Base-by-base conservation (phyloP, 371 early-diverging fungal genomes). In the Sporodiniella umbellata region DNA sequence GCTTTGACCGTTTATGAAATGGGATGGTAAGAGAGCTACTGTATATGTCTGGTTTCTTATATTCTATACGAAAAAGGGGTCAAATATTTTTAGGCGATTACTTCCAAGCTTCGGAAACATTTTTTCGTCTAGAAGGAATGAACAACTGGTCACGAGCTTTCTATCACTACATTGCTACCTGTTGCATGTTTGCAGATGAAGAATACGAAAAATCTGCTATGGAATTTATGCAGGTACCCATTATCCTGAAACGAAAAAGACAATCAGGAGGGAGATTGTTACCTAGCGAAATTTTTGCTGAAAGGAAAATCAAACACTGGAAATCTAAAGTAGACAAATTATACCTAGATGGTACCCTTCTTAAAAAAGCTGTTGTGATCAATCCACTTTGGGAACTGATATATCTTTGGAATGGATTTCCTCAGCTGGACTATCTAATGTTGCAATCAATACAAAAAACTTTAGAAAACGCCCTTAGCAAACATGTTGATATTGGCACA, bases 11-110 rank as follows among this genome's bases (percentile, higher is more conserved):
- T 75, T 2, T 71, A 75, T 35, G 72, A 75, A 48, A 75, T 75
- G 72, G 75, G 75, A 47, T 71, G 75, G 72, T 75, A 70, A 51
- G n/a, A n/a, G n/a, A n/a, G n/a, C n/a, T n/a, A n/a, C n/a, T n/a
- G n/a, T n/a, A n/a, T n/a, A n/a, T n/a, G n/a, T n/a, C n/a, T n/a
- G n/a, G n/a, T n/a, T n/a, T n/a, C n/a, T n/a, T n/a, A n/a, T n/a
- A n/a, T n/a, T n/a, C n/a, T n/a, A n/a, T n/a, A n/a, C n/a, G n/a
- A n/a, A n/a, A n/a, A n/a, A 76, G 76, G 76, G 76, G 68, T 4
- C 76, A 76, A 51, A 66, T 76, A 0, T 76, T 72, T 37, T 51
- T 72, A 14, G 70, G 77, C 8, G 77, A 76, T 45, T 72, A 72
- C 42, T 76, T 72, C 45, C 73, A 76, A 52, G 73, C 73, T 19